Evolutionary conservation across 164 flowering plant genomes (phyloP), one percentile per base, ranked within the genome.

Genomic region (Buxus sempervirens): DNA sequence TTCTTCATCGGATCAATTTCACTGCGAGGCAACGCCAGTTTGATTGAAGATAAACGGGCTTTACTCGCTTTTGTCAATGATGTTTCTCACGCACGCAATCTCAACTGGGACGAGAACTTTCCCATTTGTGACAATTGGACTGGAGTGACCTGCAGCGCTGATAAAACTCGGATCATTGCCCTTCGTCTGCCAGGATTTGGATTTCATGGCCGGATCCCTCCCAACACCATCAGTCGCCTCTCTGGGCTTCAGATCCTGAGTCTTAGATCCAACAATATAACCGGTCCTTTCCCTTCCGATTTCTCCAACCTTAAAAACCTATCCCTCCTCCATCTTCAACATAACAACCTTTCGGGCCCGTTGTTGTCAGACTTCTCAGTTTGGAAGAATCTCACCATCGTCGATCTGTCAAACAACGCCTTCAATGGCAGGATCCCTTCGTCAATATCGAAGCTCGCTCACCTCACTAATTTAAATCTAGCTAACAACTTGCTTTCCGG

Each of bases 161-260:
- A 84, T 55, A 63, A 69, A 42, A 73, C 87, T 23, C 72, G 85
- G 6, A 79, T 88, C 2, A 72, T 79, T 15, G 75, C 79, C 18
- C 64, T 88, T 12, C 68, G 89, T 59, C 76, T 88, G 71, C 93
- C 91, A 9, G 93, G 85, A 0, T 79, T 85, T 54, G 93, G 93
- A 9, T 84, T 88, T 45, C 62, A 69, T 21, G 93, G 93, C 4
- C 80, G 72, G 9, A 78, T 88, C 66, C 91, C 93, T 0, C 68
- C 72, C 12, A 75, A 82, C 58, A 88, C 93, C 5, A 66, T 88
- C 4, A 76, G 88, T 65, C 82, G 93, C 32, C 82, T 88, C 51
- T 82, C 89, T 8, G 81, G 71, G 19, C 72, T 88, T 69, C 80
- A 83, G 83, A 67, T 79, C 69, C 73, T 88, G 72, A 88, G 91